Evolutionary conservation across 176 grass and related monocot species (phyloP).

Genomic region (Rhynchospora breviuscula): DNA sequence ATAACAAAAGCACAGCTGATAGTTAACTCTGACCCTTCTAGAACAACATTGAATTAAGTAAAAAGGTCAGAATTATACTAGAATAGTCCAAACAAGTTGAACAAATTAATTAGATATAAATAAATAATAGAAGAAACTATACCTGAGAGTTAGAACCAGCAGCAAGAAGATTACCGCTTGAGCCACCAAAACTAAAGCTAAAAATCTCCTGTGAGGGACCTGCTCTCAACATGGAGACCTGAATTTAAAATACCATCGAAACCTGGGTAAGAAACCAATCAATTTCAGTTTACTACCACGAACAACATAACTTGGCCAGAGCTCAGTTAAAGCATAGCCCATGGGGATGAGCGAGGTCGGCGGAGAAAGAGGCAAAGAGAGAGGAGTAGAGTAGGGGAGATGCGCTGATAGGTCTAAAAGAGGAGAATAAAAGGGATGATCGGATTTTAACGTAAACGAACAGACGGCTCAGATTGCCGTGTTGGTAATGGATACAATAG

Average conservation of each 20-base stretch:
- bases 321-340: not conserved
- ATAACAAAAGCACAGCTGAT: not conserved
- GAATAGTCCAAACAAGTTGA: not conserved
- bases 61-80: not conserved
- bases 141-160: conserved; percentile 44
- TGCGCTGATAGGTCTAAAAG: no score
- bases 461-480: no score
- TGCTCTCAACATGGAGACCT: conserved; percentile 71
- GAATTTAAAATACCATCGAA: not conserved
- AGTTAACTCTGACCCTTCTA: no score
- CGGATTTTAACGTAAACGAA: no score
- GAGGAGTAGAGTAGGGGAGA: no score
- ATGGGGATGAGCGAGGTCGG: no score
- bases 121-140: not conserved
- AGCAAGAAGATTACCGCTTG: conserved; percentile 68
- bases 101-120: not conserved
- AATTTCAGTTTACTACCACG: not conserved
- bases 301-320: not conserved
- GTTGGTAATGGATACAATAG: no score
- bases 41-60: no score
- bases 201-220: conserved; percentile 65
- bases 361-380: no score
- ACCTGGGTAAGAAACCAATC: not conserved
- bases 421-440: no score
- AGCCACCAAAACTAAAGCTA: conserved; percentile 85